Base-by-base conservation (phyloP, 2,329 filamentous ascomycete species). In the Colletotrichum endophyticum region DNA sequence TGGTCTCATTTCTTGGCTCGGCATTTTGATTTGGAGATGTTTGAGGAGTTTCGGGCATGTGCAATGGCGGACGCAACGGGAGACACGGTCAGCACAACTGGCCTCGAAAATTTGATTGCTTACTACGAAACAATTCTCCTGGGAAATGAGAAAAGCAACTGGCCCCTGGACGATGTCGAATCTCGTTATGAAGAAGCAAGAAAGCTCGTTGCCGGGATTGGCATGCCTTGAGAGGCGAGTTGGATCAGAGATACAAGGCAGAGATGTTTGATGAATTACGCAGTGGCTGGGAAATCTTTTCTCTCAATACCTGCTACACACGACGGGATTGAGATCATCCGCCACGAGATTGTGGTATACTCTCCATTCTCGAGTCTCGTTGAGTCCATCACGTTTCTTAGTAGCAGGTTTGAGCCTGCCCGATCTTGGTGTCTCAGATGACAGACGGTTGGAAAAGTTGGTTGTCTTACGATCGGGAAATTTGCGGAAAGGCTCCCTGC, bases 21-120 rank as follows among this genome's bases (percentile, higher is more conserved):
- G 80, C 93, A 94, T 85, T 95, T 96, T 89, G 94, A 96, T 84
- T 88, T 89, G 75, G 88, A 87, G 82, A 94, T 96, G 91, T 96
- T 96, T 86, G 87, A 91, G 82, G 94, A 96, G 83, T 95, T 96
- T 86, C 91, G 92, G 78, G 86, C 87, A 80, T 88, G 91, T 82
- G 94, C 94, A 72, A 85, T 93, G 77, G 91, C 93, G 81, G 94
- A 96, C 84, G 87, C 89, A 72, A 83, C 85, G 28, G 70, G 64
- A 73, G 84, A 88, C 78, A 87, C 77, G 15, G 87, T 80, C 85
- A 80, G 88, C 76, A 86, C 87, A 75, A 86, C 86, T 78, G 94
- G 94, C 66, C 86, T 94, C 81, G 88, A 88, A 75, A 90, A 90
- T 82, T 86, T 95, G 72, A 86, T 94, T 79, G 89, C 90, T 63